Evolutionary conservation across 2,329 filamentous ascomycete genomes (phyloP).

Genomic region (Colletotrichum incanum): DNA sequence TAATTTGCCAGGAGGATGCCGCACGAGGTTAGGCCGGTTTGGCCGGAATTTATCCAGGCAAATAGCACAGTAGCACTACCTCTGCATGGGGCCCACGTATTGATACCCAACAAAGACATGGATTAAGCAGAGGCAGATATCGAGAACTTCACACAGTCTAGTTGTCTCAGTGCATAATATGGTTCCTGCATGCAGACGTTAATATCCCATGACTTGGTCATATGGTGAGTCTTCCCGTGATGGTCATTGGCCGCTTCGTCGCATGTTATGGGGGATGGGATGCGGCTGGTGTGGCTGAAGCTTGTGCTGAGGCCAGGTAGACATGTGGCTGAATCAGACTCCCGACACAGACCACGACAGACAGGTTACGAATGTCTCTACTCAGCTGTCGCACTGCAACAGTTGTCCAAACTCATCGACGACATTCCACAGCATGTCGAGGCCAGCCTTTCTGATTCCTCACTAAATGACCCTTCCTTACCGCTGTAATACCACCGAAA

Average conservation of each 20-base stretch:
- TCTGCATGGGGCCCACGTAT: constrained; percentile 17
- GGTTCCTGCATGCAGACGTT: not conserved
- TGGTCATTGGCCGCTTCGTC: constrained; percentile 26
- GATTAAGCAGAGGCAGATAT: constrained; percentile 1
- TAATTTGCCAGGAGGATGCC: constrained; percentile 6
- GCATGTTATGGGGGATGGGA: not conserved
- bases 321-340: constrained; percentile 30
- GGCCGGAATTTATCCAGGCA: not conserved
- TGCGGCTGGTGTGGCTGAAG: constrained; percentile 32
- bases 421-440: constrained; percentile 37
- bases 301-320: constrained; percentile 16
- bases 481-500: not conserved
- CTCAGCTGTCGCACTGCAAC: constrained; percentile 22
- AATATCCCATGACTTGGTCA: not conserved
- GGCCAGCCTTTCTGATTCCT: constrained; percentile 20
- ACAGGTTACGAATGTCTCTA: constrained; percentile 5
- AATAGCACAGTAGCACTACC: not conserved
- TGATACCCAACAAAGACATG: constrained; percentile 38
- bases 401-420: constrained; percentile 25
- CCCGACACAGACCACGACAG: constrained; percentile 18
- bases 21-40: not conserved
- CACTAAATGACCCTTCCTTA: constrained; percentile 13
- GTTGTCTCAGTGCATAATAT: not conserved
- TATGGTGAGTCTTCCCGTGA: constrained; percentile 28
- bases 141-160: not conserved